These are phyloP conservation scores for Picocystis sp. DNA, from an alignment of 163 green algal genomes.

Conservation along the genomic window DNA sequence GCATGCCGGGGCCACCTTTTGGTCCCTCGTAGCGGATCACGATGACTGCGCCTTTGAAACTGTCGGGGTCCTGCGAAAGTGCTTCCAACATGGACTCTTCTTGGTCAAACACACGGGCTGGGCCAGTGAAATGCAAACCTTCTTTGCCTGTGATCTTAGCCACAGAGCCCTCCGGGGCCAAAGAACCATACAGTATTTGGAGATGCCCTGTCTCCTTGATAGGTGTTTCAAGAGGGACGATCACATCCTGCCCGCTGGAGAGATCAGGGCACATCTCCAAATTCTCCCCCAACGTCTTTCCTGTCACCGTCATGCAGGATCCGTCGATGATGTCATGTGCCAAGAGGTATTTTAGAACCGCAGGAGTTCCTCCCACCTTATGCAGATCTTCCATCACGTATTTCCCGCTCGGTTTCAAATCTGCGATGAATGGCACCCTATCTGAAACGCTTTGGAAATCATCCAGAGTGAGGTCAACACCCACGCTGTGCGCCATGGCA, in stretches of 20 bases:
- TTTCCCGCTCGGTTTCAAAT: conserved; percentile 87
- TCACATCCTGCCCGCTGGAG: conserved; percentile 56
- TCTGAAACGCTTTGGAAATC: conserved; percentile 74
- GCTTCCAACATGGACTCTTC: conserved; percentile 92
- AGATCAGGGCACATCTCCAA: conserved; percentile 62
- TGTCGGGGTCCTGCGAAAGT: conserved; percentile 47
- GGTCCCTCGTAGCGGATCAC: conserved; percentile 92
- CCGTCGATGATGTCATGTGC: conserved; percentile 76
- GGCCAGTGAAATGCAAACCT: conserved; percentile 63
- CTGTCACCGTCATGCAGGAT: conserved; percentile 35
- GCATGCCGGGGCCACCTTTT: conserved; percentile 94
- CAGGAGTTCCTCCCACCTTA: conserved; percentile 90
- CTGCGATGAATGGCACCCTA: conserved; percentile 78
- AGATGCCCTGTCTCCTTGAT: conserved; percentile 76
- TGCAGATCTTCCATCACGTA: conserved; percentile 99
- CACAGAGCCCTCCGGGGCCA: conserved; percentile 83
- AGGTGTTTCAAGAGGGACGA: conserved; percentile 72
- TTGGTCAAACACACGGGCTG: conserved; percentile 37
- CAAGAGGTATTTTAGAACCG: conserved; percentile 89
- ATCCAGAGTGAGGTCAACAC: conserved; percentile 64
- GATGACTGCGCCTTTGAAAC: conserved; percentile 72
- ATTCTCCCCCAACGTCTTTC: conserved; percentile 90
- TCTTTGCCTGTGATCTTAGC: conserved; percentile 99
- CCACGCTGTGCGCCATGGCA: conserved; percentile 68
- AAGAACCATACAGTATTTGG: conserved; percentile 90